Evolutionary conservation across 2,329 filamentous ascomycete genomes (phyloP).

Genomic region (Exophiala dermatitidis): DNA sequence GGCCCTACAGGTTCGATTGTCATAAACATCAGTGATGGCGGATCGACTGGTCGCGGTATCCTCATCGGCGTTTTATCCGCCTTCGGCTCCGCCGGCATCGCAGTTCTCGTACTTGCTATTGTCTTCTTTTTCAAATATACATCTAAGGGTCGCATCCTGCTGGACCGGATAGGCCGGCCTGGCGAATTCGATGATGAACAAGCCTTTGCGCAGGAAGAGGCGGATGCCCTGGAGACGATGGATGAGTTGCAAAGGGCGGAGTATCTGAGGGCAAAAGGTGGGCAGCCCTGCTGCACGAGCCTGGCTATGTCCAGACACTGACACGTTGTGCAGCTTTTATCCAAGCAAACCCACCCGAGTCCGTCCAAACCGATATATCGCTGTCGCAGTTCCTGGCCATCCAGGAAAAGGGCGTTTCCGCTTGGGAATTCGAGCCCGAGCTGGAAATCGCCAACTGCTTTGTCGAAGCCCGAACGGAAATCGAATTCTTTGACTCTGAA

Average conservation of each 20-base stretch:
- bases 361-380: slow-evolving; percentile 91
- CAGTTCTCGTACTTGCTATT: slow-evolving; percentile 68
- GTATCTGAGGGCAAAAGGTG: slow-evolving; percentile 93
- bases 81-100: slow-evolving; percentile 81
- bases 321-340: slow-evolving; percentile 63
- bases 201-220: slow-evolving; percentile 86
- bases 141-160: slow-evolving; percentile 74
- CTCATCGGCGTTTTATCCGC: slow-evolving; percentile 92
- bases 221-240: slow-evolving; percentile 90
- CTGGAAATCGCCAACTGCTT: slow-evolving; percentile 98
- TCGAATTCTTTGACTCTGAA: slow-evolving; percentile 97
- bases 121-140: slow-evolving; percentile 96
- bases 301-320: slow-evolving; percentile 12
- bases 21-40: slow-evolving; percentile 36
- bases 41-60: slow-evolving; percentile 65
- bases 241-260: slow-evolving; percentile 85
- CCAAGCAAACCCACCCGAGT: slow-evolving; percentile 89
- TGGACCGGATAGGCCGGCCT: slow-evolving; percentile 86
- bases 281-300: slow-evolving; percentile 20
- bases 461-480: slow-evolving; percentile 90
- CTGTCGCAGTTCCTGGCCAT: slow-evolving; percentile 96
- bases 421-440: slow-evolving; percentile 99
- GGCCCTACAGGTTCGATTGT: slow-evolving; percentile 27
- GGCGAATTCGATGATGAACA: slow-evolving; percentile 98
- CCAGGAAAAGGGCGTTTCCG: slow-evolving; percentile 98